Percentiles rank a stretch among this genome's conserved stretches.
These are phyloP conservation scores for Podosphaera fusca DNA, from an alignment of 2,329 filamentous ascomycete genomes.

Conservation along the genomic window DNA sequence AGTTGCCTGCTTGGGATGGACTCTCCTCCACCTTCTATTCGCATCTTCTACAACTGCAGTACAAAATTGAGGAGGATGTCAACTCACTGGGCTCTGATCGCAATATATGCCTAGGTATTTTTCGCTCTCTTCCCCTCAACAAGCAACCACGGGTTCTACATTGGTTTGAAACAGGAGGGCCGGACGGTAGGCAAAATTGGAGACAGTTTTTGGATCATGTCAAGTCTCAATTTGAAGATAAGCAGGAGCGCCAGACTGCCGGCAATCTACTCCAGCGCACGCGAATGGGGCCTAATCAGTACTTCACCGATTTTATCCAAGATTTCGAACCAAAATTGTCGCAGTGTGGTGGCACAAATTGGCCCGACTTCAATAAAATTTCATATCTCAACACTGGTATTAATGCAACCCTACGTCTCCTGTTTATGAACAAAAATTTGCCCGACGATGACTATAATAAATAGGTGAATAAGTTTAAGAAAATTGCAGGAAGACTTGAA, in stretches of 20 bases:
- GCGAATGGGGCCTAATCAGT: not conserved
- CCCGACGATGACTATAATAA: not conserved
- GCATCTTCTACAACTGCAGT: no score
- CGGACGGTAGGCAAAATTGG: no score
- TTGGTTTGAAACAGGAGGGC: no score
- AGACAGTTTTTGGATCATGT: no score
- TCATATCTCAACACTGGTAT: not conserved
- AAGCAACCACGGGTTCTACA: no score
- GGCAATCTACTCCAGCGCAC: not conserved
- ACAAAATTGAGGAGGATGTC: no score
- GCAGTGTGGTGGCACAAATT: not conserved
- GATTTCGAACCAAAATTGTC: not conserved
- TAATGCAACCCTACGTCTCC: not conserved
- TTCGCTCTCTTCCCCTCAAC: no score
- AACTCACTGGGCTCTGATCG: no score
- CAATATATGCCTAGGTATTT: no score
- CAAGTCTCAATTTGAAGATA: not conserved
- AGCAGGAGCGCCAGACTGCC: not conserved
- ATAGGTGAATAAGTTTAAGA: not conserved
- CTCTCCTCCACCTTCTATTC: no score
- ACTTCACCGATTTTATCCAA: not conserved
- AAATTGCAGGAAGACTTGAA: not conserved
- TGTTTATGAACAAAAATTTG: not conserved
- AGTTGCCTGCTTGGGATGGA: no score
- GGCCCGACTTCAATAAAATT: no score